Base-by-base conservation (phyloP, 345 rosid species). In the Abelmoschus esculentus region DNA sequence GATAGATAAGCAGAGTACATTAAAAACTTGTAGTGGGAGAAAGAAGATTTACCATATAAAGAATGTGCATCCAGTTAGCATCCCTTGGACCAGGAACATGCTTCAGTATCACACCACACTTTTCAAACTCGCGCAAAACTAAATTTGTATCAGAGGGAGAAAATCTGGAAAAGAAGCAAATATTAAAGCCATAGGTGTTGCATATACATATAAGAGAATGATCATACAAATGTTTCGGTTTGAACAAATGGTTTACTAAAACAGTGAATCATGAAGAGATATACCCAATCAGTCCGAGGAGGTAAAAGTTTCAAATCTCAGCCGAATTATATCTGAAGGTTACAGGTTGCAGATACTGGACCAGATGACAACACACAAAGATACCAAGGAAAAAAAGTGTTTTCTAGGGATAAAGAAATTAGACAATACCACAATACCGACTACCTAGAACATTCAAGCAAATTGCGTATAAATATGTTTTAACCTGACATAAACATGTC, bases 11-110 rank as follows among this genome's bases (percentile, higher is more conserved):
- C 3, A 54, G 44, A 53, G 38, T 6, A 5, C 14, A 22, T 19
- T 11, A 56, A 40, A 17, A 46, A 22, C 60, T 19, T 15, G 67
- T 32, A 61, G 3, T n/a, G 44, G 1, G 19, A 42, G 28, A 70
- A 55, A 75, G 62, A 72, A 71, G 66, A 73, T 61, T 69, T 74
- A 93, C 98, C 96, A 80, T 89, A 79, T 88, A 95, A 7, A 90
- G 91, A 72, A 95, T 88, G 83, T 95, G 89, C 91, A 91, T 90
- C 97, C 97, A 95, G 86, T 95, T 95, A 52, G 99, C 96, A 70
- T 88, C 86, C 76, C 93, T 86, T 67, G 97, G 97, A 61, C 99
- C 99, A 52, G 93, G 90, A 80, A 90, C 82, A 86, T 95, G 99
- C 77, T 87, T 95, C 84, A 95, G 74, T 75, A 91, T 85, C 77